A percentile compares a stretch with the other conserved stretches of the same genome.
Conservation (phyloP, 352 stramenopile species). For the Pythium brassicae region DNA sequence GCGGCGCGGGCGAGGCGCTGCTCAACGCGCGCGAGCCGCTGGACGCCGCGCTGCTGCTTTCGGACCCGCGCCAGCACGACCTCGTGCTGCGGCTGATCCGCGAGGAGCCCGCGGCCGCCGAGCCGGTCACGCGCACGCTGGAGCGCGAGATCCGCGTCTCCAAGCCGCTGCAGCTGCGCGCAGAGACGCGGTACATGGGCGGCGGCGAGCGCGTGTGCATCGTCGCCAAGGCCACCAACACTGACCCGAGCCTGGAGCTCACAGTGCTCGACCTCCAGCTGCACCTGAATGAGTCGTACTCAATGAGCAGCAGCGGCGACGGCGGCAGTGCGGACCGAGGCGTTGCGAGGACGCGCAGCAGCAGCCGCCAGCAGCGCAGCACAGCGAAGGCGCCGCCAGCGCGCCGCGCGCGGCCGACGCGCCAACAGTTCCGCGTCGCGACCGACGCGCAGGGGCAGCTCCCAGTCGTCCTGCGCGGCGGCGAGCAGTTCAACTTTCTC, state of each 20-base stretch:
- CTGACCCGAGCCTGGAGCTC: conserved; percentile 32
- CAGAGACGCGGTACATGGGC: conserved; percentile 38
- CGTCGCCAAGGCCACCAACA: conserved; percentile 43
- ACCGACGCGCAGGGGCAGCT: conserved; percentile 42
- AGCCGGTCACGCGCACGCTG: conserved; percentile 40
- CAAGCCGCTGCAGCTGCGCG: conserved; percentile 2
- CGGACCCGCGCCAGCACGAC: conserved; percentile 28
- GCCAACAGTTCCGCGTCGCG: conserved; percentile 29
- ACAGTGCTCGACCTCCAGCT: conserved; percentile 58
- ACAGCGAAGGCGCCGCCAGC: background rate
- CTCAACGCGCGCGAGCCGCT: background rate
- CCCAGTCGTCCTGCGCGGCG: conserved; percentile 42
- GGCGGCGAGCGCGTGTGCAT: conserved; percentile 36
- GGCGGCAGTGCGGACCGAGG: background rate
- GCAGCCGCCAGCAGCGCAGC: background rate
- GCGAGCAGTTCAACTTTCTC: conserved; percentile 67
- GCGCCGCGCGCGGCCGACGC: background rate
- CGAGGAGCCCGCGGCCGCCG: conserved; percentile 33
- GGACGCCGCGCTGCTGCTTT: conserved; percentile 17
- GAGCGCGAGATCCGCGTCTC: conserved; percentile 30
- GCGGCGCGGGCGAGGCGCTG: background rate
- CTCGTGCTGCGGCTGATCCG: conserved; percentile 43
- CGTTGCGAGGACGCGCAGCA: conserved; percentile 1
- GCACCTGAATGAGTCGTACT: conserved; percentile 48
- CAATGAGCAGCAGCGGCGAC: background rate